Base-by-base conservation (phyloP, 371 early-diverging fungal species). In the Mucor lusitanicus region DNA sequence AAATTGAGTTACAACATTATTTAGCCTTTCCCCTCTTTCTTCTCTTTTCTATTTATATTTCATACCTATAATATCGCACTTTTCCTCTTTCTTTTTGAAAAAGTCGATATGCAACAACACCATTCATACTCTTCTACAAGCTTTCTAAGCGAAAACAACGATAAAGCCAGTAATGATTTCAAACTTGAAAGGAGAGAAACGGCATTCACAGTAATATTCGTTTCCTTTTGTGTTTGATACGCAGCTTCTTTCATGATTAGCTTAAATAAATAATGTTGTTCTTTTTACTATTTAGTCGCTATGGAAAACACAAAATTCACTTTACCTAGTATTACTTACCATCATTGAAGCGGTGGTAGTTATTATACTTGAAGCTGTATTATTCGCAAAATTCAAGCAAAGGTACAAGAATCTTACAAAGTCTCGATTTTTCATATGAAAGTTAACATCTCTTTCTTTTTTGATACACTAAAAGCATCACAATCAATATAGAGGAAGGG, bases 331-430 rank as follows among this genome's bases (percentile, higher is more conserved):
- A 9, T 42, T 78, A 9, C 74, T 85, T 0, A 70, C 83, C 37
- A 71, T 84, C 19, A 61, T 89, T 8, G 90, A 91, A 70, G 91
- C 91, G 5, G 27, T 85, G 33, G 71, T 90, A 1, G 87, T 92
- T 54, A 90, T 92, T 61, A 78, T 79, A 27, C 72, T 92, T 42
- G 90, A 92, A 71, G 73, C 87, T 11, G 75, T 87, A 35, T 79
- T 91, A 61, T 87, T 87, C 42, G 80, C 76, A n/a, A 75, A 84
- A 21, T 90, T 84, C 53, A 37, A 53, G 69, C 72, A 42, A 48
- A 76, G 56, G 74, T 80, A 70, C 33, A 33, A 32, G 23, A 23
- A 12, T 37, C 2, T 37, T 37, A 48, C 21, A 23, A 25, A 12
- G 12, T 25, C 44, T 58, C 44, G 58, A 65, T 32, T 28, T 42